Evolutionary conservation across 805 yeast species (phyloP), one percentile per base, ranked within the genome.

Genomic region (Yamadazyma olivae): DNA sequence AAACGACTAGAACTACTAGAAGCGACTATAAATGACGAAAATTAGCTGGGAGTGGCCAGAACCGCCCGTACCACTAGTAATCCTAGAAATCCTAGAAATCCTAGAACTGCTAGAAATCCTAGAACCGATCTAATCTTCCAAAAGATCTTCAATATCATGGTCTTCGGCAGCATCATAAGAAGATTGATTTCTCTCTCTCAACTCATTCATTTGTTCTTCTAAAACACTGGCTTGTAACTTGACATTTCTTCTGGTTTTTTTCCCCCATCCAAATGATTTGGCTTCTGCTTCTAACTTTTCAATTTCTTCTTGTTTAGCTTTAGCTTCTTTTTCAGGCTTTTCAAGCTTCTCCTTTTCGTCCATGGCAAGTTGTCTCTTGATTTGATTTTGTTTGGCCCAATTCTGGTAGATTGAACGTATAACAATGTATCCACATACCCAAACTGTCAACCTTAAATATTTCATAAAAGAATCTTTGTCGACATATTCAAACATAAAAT

Each of bases 211-310:
- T 12, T 61, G 53, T 33, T 75, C 71, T 48, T 79, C 77, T 27
- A 83, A 62, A 12, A 72, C 44, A 38, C 74, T 65, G 48, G 79
- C 74, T 48, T 79, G 79, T 40, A 67, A 64, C 56, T 76, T 74
- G 27, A 76, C 77, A 40, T 67, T 69, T 45, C 67, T 66, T 64
- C 90, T 74, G 5, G 90, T 83, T 51, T 72, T 71, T 55, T 83
- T 84, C 37, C 93, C 93, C 88, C 89, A 83, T 19, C 93, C 91
- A 67, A 83, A 83, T 4, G 69, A 45, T 25, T 62, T 53, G 23
- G 78, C 78, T 46, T 65, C 70, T 9, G 45, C 32, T 29, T 56
- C 51, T 45, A 67, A 54, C 33, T 45, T 38, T 26, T 49, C 41
- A 33, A 51, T 47, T 16, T 53, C 50, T 27, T 63, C 62, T 28